A percentile compares a stretch with the other conserved stretches of the same genome.
These are phyloP conservation scores for Tricladium varicosporioides DNA, from an alignment of 2,329 filamentous ascomycete species.

Conservation along the genomic window DNA sequence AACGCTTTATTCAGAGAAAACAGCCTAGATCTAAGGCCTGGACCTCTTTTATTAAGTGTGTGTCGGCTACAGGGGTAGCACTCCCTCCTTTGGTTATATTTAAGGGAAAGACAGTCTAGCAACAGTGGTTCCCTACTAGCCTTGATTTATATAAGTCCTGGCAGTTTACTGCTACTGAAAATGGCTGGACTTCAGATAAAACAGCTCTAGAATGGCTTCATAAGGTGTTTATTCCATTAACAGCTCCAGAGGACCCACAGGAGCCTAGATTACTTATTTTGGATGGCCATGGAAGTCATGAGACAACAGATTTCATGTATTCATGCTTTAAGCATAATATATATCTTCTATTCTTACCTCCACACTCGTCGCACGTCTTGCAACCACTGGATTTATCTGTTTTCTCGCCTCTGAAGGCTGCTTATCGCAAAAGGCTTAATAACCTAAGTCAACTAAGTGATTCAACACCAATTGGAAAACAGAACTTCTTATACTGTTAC, in stretches of 20 bases:
- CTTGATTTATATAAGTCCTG: constrained; percentile 1
- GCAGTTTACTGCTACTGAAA: constrained; percentile 10
- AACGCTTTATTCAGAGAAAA: constrained; percentile 2
- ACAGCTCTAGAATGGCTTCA: constrained; percentile 12
- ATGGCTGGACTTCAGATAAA: constrained; percentile 8
- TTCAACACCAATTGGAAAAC: no score
- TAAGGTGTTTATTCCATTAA: constrained; percentile 3
- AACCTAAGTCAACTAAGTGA: no score
- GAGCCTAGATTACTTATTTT: constrained; percentile 6
- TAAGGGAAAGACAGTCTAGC: constrained; percentile 6
- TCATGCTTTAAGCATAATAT: constrained; percentile 1
- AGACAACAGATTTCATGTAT: constrained; percentile 4
- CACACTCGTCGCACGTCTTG: background rate
- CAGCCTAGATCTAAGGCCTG: constrained; percentile 6
- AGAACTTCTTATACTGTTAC: no score
- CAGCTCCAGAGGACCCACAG: background rate
- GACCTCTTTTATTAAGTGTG: constrained; percentile 7
- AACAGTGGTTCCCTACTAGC: constrained; percentile 7
- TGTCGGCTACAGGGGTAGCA: background rate
- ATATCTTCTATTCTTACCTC: background rate
- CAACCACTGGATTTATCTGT: background rate
- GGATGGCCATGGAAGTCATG: constrained; percentile 6
- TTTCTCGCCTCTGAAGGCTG: no score
- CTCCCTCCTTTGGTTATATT: background rate
- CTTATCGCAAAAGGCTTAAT: no score